Conservation (phyloP, 2,329 filamentous ascomycete species). For the Myotisia sp. region DNA sequence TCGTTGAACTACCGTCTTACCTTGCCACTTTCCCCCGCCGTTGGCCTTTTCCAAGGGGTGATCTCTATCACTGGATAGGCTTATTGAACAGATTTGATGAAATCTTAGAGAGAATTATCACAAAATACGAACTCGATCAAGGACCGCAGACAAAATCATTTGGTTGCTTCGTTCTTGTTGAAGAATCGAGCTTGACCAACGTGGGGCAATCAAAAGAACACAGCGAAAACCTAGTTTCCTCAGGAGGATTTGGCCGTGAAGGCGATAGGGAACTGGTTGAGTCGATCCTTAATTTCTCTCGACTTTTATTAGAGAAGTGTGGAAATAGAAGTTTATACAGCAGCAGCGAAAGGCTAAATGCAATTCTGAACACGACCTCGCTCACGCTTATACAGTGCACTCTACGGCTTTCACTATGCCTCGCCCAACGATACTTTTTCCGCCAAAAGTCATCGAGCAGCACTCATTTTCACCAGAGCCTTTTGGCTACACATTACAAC, state of each 20-base stretch:
- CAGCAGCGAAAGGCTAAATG: constrained; percentile 79
- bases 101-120: constrained; percentile 68
- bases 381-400: constrained; percentile 63
- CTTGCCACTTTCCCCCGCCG: constrained; percentile 68
- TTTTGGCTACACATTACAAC: constrained; percentile 72
- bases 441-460: constrained; percentile 57
- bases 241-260: constrained; percentile 53
- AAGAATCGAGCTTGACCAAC: constrained; percentile 45
- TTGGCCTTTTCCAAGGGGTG: constrained; percentile 92
- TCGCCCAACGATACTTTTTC: constrained; percentile 86
- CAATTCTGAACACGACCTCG: constrained; percentile 76
- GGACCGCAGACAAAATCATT: constrained; percentile 73
- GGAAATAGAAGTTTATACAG: constrained; percentile 93
- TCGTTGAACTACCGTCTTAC: constrained; percentile 62
- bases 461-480: constrained; percentile 52
- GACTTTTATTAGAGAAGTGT: constrained; percentile 80
- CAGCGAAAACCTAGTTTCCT: constrained; percentile 39
- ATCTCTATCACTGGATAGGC: constrained; percentile 96
- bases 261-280: constrained; percentile 72
- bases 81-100: constrained; percentile 86
- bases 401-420: constrained; percentile 65
- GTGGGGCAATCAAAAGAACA: constrained; percentile 41
- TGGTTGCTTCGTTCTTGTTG: constrained; percentile 26
- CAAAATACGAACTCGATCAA: constrained; percentile 62
- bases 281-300: constrained; percentile 68